Percentiles rank a stretch among this genome's conserved stretches.
These are phyloP conservation scores for Paulownia fortunei DNA, from an alignment of 257 asterid species.

Conservation along the genomic window DNA sequence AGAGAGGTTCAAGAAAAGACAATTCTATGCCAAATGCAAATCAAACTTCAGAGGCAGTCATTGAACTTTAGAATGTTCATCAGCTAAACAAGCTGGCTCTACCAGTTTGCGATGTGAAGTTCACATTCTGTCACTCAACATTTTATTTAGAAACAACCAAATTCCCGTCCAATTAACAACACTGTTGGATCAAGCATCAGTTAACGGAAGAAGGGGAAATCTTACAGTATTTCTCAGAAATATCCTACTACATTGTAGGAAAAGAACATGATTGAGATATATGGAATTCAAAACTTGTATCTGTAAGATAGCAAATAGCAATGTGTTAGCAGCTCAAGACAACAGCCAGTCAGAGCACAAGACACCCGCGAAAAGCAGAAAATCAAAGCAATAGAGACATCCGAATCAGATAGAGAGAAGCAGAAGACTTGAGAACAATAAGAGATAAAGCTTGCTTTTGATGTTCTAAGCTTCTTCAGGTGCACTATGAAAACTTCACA, in stretches of 20 bases:
- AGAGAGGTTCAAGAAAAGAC: no score
- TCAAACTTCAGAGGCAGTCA: background rate
- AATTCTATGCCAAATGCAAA: background rate
- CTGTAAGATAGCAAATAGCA: background rate
- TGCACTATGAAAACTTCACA: background rate
- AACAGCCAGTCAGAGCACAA: background rate
- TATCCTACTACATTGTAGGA: background rate
- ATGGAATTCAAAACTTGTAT: background rate
- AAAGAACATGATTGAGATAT: background rate
- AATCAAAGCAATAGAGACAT: background rate
- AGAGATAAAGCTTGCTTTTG: background rate
- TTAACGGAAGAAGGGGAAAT: background rate
- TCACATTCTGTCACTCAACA: background rate
- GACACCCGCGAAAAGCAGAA: background rate
- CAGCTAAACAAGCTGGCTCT: background rate
- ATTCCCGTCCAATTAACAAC: background rate
- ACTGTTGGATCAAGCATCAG: background rate
- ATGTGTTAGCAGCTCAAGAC: conserved; percentile 1
- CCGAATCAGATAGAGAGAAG: background rate
- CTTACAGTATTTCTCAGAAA: background rate
- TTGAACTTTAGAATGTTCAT: background rate
- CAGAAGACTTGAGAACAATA: background rate
- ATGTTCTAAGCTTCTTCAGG: conserved; percentile 9
- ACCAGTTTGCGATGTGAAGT: background rate
- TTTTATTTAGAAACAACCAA: background rate